Evolutionary conservation across 2,329 filamentous ascomycete species (phyloP).

Genomic region (Pyrenophora teres): DNA sequence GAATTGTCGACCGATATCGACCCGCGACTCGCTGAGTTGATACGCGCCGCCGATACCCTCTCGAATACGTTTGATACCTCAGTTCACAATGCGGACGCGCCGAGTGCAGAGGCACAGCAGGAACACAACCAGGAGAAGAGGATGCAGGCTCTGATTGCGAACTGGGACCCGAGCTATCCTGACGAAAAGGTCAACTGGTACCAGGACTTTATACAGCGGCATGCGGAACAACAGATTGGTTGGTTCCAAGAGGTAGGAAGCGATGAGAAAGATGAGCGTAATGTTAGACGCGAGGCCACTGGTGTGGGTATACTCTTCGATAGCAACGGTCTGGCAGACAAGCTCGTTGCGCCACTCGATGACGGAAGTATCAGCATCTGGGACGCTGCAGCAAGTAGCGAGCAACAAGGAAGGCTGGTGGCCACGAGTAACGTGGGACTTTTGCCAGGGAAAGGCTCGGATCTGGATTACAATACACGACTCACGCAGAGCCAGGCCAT

Average conservation of each 20-base stretch:
- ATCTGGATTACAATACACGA: slow-evolving; percentile 51
- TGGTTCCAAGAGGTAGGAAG: slow-evolving; percentile 72
- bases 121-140: slow-evolving; percentile 45
- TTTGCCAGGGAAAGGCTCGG: slow-evolving; percentile 62
- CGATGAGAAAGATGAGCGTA: slow-evolving; percentile 46
- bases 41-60: slow-evolving; percentile 48
- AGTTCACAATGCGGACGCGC: slow-evolving; percentile 32
- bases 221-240: slow-evolving; percentile 72
- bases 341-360: slow-evolving; percentile 77
- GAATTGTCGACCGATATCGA: slow-evolving; percentile 41
- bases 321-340: slow-evolving; percentile 57
- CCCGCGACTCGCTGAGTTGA: slow-evolving; percentile 50
- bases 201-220: slow-evolving; percentile 82
- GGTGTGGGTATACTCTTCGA: slow-evolving; percentile 71
- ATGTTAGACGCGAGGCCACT: slow-evolving; percentile 65
- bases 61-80: slow-evolving; percentile 29
- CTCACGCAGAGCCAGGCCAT: slow-evolving; percentile 56
- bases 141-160: slow-evolving; percentile 66
- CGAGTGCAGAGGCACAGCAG: slow-evolving; percentile 39
- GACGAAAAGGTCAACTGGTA: slow-evolving; percentile 81
- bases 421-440: slow-evolving; percentile 69
- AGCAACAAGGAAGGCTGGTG: slow-evolving; percentile 67
- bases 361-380: slow-evolving; percentile 88
- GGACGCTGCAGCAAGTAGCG: slow-evolving; percentile 62
- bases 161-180: slow-evolving; percentile 81